These are phyloP conservation scores for Pseudophaeomoniella oleicola DNA, from an alignment of 2,329 filamentous ascomycete genomes.

Conservation along the genomic window DNA sequence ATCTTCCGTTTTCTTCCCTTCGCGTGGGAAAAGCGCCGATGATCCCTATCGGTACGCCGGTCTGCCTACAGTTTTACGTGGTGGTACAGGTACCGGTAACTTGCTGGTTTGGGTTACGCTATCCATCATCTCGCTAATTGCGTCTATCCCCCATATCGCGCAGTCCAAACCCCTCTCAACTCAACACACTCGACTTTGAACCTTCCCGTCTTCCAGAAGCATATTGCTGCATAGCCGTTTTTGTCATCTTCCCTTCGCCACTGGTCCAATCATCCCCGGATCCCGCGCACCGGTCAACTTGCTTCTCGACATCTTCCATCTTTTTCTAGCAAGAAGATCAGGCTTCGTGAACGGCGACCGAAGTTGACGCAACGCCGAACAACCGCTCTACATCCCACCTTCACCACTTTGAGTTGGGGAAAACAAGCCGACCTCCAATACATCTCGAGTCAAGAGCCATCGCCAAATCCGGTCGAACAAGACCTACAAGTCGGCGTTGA, in stretches of 20 bases:
- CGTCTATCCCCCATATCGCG: not conserved
- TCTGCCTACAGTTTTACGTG: not conserved
- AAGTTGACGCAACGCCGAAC: too few relatives aligned
- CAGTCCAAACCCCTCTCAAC: not conserved
- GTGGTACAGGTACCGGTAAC: not conserved
- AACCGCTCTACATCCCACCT: not conserved
- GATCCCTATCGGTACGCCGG: not conserved
- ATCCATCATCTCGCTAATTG: not conserved
- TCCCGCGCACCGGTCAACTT: too few relatives aligned
- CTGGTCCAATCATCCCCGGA: too few relatives aligned
- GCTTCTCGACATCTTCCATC: too few relatives aligned
- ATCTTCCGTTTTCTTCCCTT: not conserved
- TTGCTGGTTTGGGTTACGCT: not conserved
- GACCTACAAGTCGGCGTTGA: not conserved
- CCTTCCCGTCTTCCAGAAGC: too few relatives aligned
- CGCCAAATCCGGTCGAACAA: not conserved
- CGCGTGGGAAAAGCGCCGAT: too few relatives aligned
- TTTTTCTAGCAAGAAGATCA: too few relatives aligned
- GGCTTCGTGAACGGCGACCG: too few relatives aligned
- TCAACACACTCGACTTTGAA: not conserved
- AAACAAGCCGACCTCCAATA: not conserved
- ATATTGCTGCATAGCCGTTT: not conserved
- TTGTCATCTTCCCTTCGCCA: not conserved
- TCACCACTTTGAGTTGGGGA: not conserved
- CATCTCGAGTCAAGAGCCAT: not conserved